Evolutionary conservation across 495 filamentous ascomycete species (phyloP), one percentile per base, ranked within the genome.

Genomic region (Tuber calosporum): DNA sequence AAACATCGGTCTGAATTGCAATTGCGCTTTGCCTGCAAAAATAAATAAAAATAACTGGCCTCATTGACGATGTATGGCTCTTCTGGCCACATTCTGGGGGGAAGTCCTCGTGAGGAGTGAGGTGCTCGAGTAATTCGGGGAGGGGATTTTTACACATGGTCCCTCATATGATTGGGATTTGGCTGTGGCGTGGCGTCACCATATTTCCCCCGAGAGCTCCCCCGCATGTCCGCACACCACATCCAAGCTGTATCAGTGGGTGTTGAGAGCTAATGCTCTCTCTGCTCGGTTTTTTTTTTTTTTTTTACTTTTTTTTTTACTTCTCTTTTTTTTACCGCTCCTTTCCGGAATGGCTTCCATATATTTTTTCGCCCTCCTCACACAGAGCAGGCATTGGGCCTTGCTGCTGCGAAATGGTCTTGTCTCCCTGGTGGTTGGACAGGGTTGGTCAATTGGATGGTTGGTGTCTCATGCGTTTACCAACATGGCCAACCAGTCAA

Each of bases 341-440:
- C 7, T 40, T 41, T 68, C 66, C 42, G 48, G 30, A 37, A 26
- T n/a, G 34, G 40, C 41, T 20, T 69, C 38, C 13, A 69, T 69
- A 19, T 69, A 19, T 42, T 40, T 69, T 69, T 69, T 45, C n/a
- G 42, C 42, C 30, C 42, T 45, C 30, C 68, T 69, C 68, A 34
- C 53, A 62, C 53, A 62, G 53, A 53, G 26, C 26, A 62, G 53
- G 53, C 26, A 8, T 30, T 62, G 26, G 53, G 30, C 53, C 53
- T 62, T 53, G 6, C 45, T 62, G 53, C 53, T 62, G 53, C 53
- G 53, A 62, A 30, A 62, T 62, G 26, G 13, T 13, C 13, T 62
- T 26, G 53, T 62, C 4, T 13, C 11, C 53, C 11, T 30, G 26
- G 53, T 30, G 30, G 53, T 34, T 5, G 7, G 30, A 62, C 53